Evolutionary conservation across 495 filamentous ascomycete species (phyloP).

Genomic region (Penicillium taxi): DNA sequence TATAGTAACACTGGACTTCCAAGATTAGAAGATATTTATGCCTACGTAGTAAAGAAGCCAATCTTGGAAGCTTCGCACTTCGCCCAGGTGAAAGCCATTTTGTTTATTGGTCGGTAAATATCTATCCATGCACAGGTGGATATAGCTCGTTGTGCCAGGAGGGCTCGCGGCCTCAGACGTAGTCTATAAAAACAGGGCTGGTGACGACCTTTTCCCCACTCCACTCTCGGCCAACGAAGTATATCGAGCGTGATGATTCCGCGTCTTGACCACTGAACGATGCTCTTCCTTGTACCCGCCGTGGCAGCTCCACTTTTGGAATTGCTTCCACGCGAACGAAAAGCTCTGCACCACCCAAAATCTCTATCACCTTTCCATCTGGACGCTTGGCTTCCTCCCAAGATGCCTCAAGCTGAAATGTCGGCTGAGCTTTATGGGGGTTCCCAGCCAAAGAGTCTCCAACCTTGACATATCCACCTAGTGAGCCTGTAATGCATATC

Average conservation of each 20-base stretch:
- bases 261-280: slow-evolving; percentile 14
- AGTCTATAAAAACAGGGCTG: slow-evolving; percentile 4
- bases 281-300: slow-evolving; percentile 9
- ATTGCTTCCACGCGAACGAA: slow-evolving; percentile 19
- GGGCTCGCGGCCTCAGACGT: too few relatives aligned
- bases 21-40: too few relatives aligned
- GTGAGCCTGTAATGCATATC: slow-evolving; percentile 12
- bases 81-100: too few relatives aligned
- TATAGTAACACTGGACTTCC: too few relatives aligned
- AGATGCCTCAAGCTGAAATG: slow-evolving; percentile 11
- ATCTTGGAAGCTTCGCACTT: too few relatives aligned
- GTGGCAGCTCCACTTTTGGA: slow-evolving; percentile 12
- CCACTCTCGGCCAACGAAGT: slow-evolving; percentile 13
- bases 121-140: too few relatives aligned
- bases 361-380: slow-evolving; percentile 12
- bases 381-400: slow-evolving; percentile 10
- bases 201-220: slow-evolving; percentile 4
- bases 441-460: slow-evolving; percentile 19
- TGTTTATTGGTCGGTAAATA: too few relatives aligned
- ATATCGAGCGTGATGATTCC: slow-evolving; percentile 4
- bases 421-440: slow-evolving; percentile 18
- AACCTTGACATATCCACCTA: slow-evolving; percentile 27
- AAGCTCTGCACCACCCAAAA: slow-evolving; percentile 17
- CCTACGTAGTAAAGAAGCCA: too few relatives aligned
- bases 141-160: too few relatives aligned